phyloP scores from a whole-genome alignment of 495 filamentous ascomycete species.

The Penicillium parvum region DNA sequence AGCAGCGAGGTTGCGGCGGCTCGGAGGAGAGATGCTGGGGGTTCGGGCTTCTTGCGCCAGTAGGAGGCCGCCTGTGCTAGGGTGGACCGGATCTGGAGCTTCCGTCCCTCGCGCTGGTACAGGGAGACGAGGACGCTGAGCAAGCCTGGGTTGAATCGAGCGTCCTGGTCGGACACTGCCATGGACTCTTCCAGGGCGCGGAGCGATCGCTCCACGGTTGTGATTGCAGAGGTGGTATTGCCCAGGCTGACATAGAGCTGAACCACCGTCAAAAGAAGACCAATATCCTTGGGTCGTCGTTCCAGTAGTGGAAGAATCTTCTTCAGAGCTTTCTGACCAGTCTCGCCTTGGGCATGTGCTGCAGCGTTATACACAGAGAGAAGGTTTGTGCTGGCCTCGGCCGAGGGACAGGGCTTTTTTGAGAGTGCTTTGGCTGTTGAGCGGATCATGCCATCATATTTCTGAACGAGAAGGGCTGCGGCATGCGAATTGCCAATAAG shows the following conservation, averaged over 20 bases:
- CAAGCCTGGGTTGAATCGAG: slow-evolving; percentile 81
- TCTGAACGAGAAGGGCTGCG: slow-evolving; percentile 71
- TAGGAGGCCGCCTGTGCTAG: slow-evolving; percentile 77
- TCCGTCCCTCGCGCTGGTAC: slow-evolving; percentile 76
- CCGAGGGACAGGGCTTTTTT: slow-evolving; percentile 49
- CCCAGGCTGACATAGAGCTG: slow-evolving; percentile 75
- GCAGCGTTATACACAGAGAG: slow-evolving; percentile 78
- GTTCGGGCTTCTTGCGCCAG: slow-evolving; percentile 60
- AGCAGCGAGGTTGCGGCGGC: slow-evolving; percentile 78
- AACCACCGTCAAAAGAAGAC: slow-evolving; percentile 74
- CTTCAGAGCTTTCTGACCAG: slow-evolving; percentile 66
- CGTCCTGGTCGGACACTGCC: slow-evolving; percentile 56
- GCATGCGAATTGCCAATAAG: slow-evolving; percentile 65
- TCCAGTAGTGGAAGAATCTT: slow-evolving; percentile 69
- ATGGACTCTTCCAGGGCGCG: slow-evolving; percentile 64
- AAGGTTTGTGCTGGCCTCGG: slow-evolving; percentile 54
- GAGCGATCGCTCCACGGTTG: slow-evolving; percentile 69
- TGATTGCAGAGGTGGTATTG: slow-evolving; percentile 72
- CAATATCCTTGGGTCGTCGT: slow-evolving; percentile 74
- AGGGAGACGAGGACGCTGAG: slow-evolving; percentile 78
- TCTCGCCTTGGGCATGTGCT: slow-evolving; percentile 60
- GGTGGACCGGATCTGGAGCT: slow-evolving; percentile 61
- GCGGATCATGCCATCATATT: slow-evolving; percentile 66
- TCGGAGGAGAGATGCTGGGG: slow-evolving; percentile 59
- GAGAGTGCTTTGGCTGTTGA: slow-evolving; percentile 59